A percentile compares a stretch with the other conserved stretches of the same genome.
Evolutionary conservation across 129 eudicot species (phyloP).

Genomic region (Mikania micrantha): DNA sequence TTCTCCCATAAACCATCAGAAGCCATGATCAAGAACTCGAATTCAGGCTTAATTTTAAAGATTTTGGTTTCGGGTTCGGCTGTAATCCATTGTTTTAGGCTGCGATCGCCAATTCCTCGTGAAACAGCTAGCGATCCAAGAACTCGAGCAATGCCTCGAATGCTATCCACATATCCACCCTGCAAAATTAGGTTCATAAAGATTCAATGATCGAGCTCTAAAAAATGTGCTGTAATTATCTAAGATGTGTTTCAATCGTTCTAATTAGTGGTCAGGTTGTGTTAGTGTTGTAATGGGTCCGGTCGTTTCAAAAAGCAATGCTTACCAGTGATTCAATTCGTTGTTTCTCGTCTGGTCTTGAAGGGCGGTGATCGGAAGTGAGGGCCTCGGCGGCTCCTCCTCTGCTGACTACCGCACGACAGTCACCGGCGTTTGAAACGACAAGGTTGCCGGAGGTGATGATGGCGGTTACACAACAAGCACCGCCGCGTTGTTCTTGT

Average conservation of each 20-base stretch:
- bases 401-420: constrained; percentile 75
- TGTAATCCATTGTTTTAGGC: constrained; percentile 80
- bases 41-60: constrained; percentile 39
- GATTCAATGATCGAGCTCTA: neutral
- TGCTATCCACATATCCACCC: constrained; percentile 82
- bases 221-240: neutral
- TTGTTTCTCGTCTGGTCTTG: constrained; percentile 55
- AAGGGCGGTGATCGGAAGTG: constrained; percentile 85
- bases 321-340: constrained; percentile 63
- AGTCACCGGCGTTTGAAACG: constrained; percentile 87
- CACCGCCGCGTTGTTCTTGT: constrained; percentile 60
- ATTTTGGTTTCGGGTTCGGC: constrained; percentile 81
- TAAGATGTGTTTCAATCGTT: no score
- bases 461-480: constrained; percentile 81
- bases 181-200: constrained; percentile 17
- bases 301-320: no score
- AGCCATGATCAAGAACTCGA: constrained; percentile 83
- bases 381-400: constrained; percentile 74
- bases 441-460: constrained; percentile 56
- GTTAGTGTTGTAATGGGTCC: no score
- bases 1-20: constrained; percentile 98
- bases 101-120: constrained; percentile 74
- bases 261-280: no score
- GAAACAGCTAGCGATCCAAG: constrained; percentile 92
- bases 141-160: constrained; percentile 69